Evolutionary conservation across 208 protist species (phyloP), one percentile per base, ranked within the genome.

Genomic region (Crithidia fasciculata): DNA sequence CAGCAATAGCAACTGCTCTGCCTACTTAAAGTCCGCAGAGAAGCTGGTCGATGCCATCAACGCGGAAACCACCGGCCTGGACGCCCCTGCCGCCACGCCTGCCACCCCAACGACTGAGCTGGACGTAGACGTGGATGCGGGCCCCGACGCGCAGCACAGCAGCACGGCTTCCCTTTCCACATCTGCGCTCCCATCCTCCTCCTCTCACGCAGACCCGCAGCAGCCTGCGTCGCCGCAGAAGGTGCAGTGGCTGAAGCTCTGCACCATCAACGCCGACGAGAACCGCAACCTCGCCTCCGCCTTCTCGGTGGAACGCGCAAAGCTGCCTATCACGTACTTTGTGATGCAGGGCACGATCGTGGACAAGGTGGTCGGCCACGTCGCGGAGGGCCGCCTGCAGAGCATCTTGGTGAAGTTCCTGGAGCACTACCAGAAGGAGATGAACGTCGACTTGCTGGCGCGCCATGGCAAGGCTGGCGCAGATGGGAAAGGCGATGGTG

Each of bases 281-380:
- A 96, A 96, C 72, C 74, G 88, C 37, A 95, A 96, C 59, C 80
- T 96, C 16, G 89, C 92, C 49, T 92, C 85, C 15, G 90, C 92
- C 57, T 95, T 96, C 69, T 93, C 90, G 0, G 92, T 96, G 15
- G 85, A 95, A 67, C 85, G 92, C 44, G 84, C 89, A 18, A 92
- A 91, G 71, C 79, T 96, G 43, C 92, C 92, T 3, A 81, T 94
- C 40, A 95, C 92, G 28, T 96, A 93, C 72, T 96, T 96, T 53
- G 87, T 96, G 53, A 92, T 95, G 89, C 87, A 96, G 58, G 88
- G 88, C 58, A 96, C 92, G 15, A 96, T 96, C 36, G 80, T 96
- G 56, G 92, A 96, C 63, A 93, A 92, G 44, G 79, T 95, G 12
- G 68, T 82, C 2, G 88, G 89, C 18, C 84, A 91, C 59, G 60